Evolutionary conservation across 768 basidiomycete genomes (phyloP), one percentile per base, ranked within the genome.

Genomic region (Cyathus striatus): DNA sequence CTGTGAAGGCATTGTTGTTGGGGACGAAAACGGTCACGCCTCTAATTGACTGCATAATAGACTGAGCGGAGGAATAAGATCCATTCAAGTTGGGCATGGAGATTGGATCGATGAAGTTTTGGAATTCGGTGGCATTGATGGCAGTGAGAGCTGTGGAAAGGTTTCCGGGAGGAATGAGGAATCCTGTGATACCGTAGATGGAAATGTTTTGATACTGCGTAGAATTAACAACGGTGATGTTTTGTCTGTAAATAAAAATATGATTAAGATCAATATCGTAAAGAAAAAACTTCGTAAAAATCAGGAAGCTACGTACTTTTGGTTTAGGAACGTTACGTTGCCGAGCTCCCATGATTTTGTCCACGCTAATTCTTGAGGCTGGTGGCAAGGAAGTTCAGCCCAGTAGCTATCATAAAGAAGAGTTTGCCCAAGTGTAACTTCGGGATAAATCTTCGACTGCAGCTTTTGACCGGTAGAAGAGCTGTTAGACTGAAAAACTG

Each of bases 21-120:
- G 87, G 86, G 3, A 79, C 75, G 53, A 89, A 87, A 30, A 87
- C 48, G 1, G 87, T 89, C 46, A 82, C 68, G 2, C 85, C 87
- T n/a, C n/a, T n/a, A 20, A 57, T 1, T 72, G 59, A 1, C 59
- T 52, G 24, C 69, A 54, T 21, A 78, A 59, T 40, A 58, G 35
- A 9, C 42, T 69, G 47, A 30, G 61, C 50, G 9, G 63, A 55
- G 0, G 75, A 63, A 5, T 72, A 64, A 10, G 49, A 56, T 0
- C 65, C 68, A 42, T 62, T 54, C 0, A 45, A 0, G 9, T 47
- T 44, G 1, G 66, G 56, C 0, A 63, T 48, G 4, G 53, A 49
- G 10, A 59, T 47, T 38, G 46, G 47, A 13, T 50, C 50, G 2
- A 69, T 38, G 7, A 69, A 42, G 12, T 50, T 59, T 2, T 62